Evolutionary conservation across 495 filamentous ascomycete species (phyloP).

Genomic region (Pyrenula aspistea): DNA sequence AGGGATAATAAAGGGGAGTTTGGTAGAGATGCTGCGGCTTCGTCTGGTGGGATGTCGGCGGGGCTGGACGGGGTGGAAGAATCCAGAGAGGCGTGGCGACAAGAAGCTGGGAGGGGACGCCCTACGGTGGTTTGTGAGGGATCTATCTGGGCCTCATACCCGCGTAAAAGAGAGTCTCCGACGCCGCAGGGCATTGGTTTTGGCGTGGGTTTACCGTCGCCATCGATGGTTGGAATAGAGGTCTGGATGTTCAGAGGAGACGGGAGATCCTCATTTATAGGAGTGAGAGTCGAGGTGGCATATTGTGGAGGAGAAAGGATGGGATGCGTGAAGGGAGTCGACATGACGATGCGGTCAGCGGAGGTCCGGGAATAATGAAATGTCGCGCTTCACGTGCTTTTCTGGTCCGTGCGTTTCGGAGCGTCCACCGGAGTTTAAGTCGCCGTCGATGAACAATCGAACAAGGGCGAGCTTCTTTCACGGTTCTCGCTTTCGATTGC

Average conservation of each 20-base stretch:
- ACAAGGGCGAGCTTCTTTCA: too few relatives aligned
- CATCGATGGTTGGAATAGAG: constrained; percentile 7
- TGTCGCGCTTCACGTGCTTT: too few relatives aligned
- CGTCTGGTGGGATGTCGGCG: constrained; percentile 19
- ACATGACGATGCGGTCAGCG: neutral
- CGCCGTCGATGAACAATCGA: too few relatives aligned
- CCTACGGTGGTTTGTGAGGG: constrained; percentile 6
- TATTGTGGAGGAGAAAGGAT: constrained; percentile 4
- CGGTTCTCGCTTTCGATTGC: neutral
- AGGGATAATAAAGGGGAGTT: constrained; percentile 25
- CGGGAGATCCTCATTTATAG: neutral
- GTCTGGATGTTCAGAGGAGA: constrained; percentile 1
- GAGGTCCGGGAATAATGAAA: too few relatives aligned
- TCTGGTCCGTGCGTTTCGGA: too few relatives aligned
- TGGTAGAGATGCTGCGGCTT: constrained; percentile 16
- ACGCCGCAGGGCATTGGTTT: constrained; percentile 4
- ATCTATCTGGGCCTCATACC: neutral
- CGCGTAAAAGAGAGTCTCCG: neutral
- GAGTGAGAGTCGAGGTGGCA: neutral
- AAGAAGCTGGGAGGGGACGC: constrained; percentile 5
- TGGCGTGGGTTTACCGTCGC: constrained; percentile 10
- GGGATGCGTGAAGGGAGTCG: constrained; percentile 4
- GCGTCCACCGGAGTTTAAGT: too few relatives aligned
- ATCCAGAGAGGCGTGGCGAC: too few relatives aligned
- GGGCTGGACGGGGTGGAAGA: constrained; percentile 7